A percentile compares a stretch with the other conserved stretches of the same genome.
Evolutionary conservation across 2,329 filamentous ascomycete genomes (phyloP).

Genomic region (Aspergillus ruber): DNA sequence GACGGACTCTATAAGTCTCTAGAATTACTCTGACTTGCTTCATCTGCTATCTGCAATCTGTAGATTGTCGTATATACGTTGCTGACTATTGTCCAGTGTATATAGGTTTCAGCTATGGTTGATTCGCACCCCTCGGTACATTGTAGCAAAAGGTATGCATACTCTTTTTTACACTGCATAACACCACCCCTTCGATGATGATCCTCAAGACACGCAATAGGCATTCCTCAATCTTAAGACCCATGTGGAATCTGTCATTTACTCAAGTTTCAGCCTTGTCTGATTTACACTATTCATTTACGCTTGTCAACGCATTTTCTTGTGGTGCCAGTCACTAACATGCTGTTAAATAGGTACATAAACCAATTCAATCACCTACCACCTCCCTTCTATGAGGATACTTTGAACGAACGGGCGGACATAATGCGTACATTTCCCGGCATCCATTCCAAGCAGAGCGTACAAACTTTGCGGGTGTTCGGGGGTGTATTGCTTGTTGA

Average conservation of each 20-base stretch:
- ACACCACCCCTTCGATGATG: constrained; percentile 47
- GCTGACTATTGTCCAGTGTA: constrained; percentile 3
- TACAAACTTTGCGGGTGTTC: constrained; percentile 59
- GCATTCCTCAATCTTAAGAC: constrained; percentile 64
- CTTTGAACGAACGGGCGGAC: constrained; percentile 64
- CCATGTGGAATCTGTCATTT: constrained; percentile 57
- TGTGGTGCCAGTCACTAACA: constrained; percentile 25
- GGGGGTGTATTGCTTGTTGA: constrained; percentile 57
- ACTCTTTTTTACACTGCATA: constrained; percentile 4
- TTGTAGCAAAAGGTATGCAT: constrained; percentile 40
- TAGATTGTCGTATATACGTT: constrained; percentile 2
- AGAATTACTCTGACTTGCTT: constrained; percentile 51
- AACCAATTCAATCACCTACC: constrained; percentile 10
- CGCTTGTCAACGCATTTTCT: constrained; percentile 11
- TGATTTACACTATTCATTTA: constrained; percentile 37
- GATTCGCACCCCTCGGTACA: neutral
- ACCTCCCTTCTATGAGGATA: constrained; percentile 49
- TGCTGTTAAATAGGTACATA: constrained; percentile 27
- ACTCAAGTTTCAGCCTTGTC: constrained; percentile 65
- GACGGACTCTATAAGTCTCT: constrained; percentile 47
- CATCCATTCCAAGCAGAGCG: constrained; percentile 51
- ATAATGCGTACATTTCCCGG: constrained; percentile 50
- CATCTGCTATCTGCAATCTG: constrained; percentile 3
- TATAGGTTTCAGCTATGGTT: neutral
- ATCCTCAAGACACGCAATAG: constrained; percentile 57